Evolutionary conservation across 2,329 filamentous ascomycete species (phyloP).

Genomic region (Didymella keratinophila): DNA sequence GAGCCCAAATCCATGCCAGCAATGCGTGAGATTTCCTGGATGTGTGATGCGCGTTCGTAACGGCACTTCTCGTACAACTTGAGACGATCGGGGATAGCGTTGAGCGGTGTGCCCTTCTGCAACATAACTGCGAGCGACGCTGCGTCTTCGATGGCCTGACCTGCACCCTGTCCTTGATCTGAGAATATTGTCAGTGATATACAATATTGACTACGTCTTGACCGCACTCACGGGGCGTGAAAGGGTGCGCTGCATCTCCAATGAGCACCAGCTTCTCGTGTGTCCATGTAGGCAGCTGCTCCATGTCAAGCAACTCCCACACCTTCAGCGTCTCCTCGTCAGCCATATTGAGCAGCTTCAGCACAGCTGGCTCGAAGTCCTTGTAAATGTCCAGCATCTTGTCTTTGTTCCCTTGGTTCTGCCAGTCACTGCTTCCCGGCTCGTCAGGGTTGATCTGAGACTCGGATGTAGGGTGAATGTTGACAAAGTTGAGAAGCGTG

Average conservation of each 20-base stretch:
- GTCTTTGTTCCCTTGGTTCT: slow-evolving; percentile 47
- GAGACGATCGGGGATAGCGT: slow-evolving; percentile 64
- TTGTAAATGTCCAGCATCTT: slow-evolving; percentile 53
- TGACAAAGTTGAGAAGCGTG: slow-evolving; percentile 57
- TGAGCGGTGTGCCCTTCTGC: slow-evolving; percentile 52
- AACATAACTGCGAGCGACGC: slow-evolving; percentile 66
- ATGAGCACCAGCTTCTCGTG: slow-evolving; percentile 64
- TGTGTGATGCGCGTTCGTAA: slow-evolving; percentile 63
- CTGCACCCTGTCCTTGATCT: slow-evolving; percentile 69
- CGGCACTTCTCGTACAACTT: slow-evolving; percentile 67
- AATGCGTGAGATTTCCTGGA: slow-evolving; percentile 66
- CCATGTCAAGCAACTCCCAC: slow-evolving; percentile 63
- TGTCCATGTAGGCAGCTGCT: slow-evolving; percentile 63
- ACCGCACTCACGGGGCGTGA: slow-evolving; percentile 63
- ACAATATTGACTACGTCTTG: not conserved
- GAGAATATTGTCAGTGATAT: slow-evolving; percentile 4
- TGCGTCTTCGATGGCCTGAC: slow-evolving; percentile 72
- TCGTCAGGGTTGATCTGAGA: slow-evolving; percentile 30
- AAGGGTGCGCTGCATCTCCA: slow-evolving; percentile 74
- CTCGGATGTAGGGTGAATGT: slow-evolving; percentile 52
- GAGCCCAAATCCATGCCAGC: slow-evolving; percentile 58
- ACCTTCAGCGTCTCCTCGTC: slow-evolving; percentile 49
- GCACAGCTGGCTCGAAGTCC: slow-evolving; percentile 47
- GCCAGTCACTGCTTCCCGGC: slow-evolving; percentile 41
- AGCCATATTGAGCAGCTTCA: slow-evolving; percentile 51